Evolutionary conservation across 345 rosid genomes (phyloP).

Genomic region (Populus simonii): DNA sequence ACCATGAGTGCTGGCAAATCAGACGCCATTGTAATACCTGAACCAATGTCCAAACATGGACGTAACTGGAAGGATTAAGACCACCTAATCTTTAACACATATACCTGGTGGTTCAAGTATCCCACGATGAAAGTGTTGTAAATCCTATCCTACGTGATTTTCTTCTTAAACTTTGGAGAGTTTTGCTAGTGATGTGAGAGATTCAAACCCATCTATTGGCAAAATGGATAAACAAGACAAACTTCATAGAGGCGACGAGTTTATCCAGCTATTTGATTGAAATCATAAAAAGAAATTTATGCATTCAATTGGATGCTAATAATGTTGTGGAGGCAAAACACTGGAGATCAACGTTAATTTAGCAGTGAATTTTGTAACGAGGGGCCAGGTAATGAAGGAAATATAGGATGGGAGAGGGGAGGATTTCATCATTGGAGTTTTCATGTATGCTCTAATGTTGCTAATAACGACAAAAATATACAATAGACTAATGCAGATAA

Average conservation of each 20-base stretch:
- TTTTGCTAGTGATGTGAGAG: not conserved
- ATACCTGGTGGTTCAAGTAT: constrained; percentile 25
- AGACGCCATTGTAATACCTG: constrained; percentile 10
- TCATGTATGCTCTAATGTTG: not conserved
- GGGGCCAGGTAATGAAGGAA: too few species aligned
- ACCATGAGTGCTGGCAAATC: constrained; percentile 11
- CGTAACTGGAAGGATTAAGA: constrained; percentile 17
- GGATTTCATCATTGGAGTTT: not conserved
- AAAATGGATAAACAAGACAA: not conserved
- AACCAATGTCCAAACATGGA: constrained; percentile 21
- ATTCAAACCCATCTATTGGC: not conserved
- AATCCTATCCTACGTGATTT: not conserved
- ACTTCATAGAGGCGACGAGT: not conserved
- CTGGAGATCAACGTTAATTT: not conserved
- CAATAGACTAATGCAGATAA: too few species aligned
- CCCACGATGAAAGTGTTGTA: constrained; percentile 19
- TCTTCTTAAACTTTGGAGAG: not conserved
- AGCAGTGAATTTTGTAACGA: not conserved
- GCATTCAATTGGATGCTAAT: not conserved
- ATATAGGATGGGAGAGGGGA: not conserved
- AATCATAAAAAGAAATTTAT: not conserved
- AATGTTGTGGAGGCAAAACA: not conserved
- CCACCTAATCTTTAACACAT: constrained; percentile 19
- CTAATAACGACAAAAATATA: too few species aligned
- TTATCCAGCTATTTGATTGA: not conserved